A percentile compares a stretch with the other conserved stretches of the same genome.
These are phyloP conservation scores for Penicillium sp. DNA, from an alignment of 2,329 filamentous ascomycete species.

Conservation along the genomic window DNA sequence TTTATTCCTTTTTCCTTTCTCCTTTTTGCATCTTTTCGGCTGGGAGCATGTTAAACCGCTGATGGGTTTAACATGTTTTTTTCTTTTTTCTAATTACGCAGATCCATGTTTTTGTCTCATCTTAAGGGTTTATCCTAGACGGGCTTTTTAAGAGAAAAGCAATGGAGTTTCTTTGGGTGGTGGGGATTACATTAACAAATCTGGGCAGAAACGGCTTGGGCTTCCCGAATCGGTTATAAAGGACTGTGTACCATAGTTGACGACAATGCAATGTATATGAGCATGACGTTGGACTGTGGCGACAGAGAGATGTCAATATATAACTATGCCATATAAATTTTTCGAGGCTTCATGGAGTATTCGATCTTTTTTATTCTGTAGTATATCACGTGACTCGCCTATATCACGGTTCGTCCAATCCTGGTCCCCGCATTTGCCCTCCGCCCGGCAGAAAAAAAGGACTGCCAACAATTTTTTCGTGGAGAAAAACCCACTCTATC, in stretches of 20 bases:
- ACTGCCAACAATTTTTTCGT: conserved; percentile 28
- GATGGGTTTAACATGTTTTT: conserved; percentile 12
- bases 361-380: not conserved
- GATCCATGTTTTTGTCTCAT: conserved; percentile 19
- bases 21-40: conserved; percentile 21
- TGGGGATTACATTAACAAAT: conserved; percentile 15
- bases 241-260: conserved; percentile 25
- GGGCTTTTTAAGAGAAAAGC: conserved; percentile 29
- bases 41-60: conserved; percentile 18
- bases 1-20: not conserved
- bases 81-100: conserved; percentile 12
- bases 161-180: conserved; percentile 35
- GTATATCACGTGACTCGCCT: conserved; percentile 15
- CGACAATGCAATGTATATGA: conserved; percentile 23
- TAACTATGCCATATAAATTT: not conserved
- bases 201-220: conserved; percentile 16
- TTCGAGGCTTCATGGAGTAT: not conserved
- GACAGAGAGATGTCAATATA: not conserved
- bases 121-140: conserved; percentile 18
- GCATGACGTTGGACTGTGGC: not conserved
- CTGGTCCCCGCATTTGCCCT: conserved; percentile 17
- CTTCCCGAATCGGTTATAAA: conserved; percentile 7
- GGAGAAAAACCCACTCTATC: conserved; percentile 24
- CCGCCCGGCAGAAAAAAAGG: conserved; percentile 29
- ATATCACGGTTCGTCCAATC: conserved; percentile 20